Evolutionary conservation across 345 rosid species (phyloP).

Genomic region (Dipteronia sinensis): DNA sequence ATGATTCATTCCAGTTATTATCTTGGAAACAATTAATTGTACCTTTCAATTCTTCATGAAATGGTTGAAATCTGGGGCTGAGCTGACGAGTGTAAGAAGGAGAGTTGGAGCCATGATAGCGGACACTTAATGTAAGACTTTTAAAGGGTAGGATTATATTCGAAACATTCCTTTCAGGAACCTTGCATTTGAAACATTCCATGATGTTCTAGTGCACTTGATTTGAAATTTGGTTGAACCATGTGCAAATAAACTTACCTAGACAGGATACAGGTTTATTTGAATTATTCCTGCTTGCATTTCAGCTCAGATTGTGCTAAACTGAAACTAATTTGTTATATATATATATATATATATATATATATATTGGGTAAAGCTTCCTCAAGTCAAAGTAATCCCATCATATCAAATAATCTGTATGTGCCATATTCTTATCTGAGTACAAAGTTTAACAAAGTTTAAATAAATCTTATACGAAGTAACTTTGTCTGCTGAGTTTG

Average conservation of each 20-base stretch:
- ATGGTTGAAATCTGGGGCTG: not conserved
- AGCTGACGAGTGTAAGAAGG: not conserved
- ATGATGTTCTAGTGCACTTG: too few relatives aligned
- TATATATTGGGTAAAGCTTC: not conserved
- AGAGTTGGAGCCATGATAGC: not conserved
- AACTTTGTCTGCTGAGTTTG: not conserved
- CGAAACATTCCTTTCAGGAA: too few relatives aligned
- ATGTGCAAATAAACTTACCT: not conserved
- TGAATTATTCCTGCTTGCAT: not conserved
- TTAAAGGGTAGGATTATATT: not conserved
- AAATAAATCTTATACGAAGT: constrained; percentile 5
- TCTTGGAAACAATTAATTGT: not conserved
- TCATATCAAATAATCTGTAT: not conserved
- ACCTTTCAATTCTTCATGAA: not conserved
- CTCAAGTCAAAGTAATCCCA: not conserved
- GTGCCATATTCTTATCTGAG: not conserved
- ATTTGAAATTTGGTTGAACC: too few relatives aligned
- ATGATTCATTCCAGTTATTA: not conserved
- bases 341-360: not conserved
- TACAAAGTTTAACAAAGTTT: not conserved
- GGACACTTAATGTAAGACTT: not conserved
- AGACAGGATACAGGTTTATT: not conserved
- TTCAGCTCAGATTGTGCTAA: not conserved
- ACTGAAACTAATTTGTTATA: not conserved
- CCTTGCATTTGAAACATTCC: too few relatives aligned